These are phyloP conservation scores for Gastrodia elata DNA, from an alignment of 106 monocot species.

Conservation along the genomic window DNA sequence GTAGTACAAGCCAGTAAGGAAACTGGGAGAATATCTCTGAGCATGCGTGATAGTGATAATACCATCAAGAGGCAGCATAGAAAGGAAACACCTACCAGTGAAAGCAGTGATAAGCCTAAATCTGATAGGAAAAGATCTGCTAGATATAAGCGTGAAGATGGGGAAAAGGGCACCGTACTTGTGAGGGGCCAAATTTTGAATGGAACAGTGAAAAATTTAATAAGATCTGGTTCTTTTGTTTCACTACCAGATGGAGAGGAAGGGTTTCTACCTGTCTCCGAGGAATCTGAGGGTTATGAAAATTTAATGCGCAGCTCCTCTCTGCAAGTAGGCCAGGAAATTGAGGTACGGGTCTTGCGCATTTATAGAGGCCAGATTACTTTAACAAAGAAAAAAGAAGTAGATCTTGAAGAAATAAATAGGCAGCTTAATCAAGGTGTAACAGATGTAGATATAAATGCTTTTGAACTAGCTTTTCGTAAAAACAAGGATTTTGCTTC, in stretches of 20 bases:
- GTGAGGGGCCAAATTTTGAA: conserved; percentile 46
- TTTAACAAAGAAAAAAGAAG: conserved; percentile 89
- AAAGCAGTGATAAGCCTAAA: conserved; percentile 37
- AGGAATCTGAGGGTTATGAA: conserved; percentile 67
- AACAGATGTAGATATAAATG: conserved; percentile 47
- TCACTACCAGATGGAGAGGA: conserved; percentile 77
- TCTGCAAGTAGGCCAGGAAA: conserved; percentile 56
- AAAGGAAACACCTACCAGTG: conserved; percentile 26
- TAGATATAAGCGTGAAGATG: conserved; percentile 26
- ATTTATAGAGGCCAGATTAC: conserved; percentile 64
- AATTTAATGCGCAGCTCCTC: conserved; percentile 48
- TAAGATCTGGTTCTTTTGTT: conserved; percentile 60
- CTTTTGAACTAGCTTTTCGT: conserved; percentile 76
- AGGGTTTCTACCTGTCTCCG: conserved; percentile 83
- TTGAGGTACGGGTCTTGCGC: conserved; percentile 65
- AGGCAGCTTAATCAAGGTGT: conserved; percentile 57
- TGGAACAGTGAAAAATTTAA: conserved; percentile 71
- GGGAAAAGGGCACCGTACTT: conserved; percentile 39
- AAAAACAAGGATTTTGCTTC: conserved; percentile 68
- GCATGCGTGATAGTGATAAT: conserved; percentile 67
- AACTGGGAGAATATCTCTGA: conserved; percentile 69
- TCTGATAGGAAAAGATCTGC: conserved; percentile 28
- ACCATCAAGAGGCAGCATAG: conserved; percentile 24
- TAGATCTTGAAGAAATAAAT: conserved; percentile 57
- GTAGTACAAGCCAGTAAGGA: conserved; percentile 76